Percentiles rank a stretch among this genome's conserved stretches.
Evolutionary conservation across 2,329 filamentous ascomycete species (phyloP).

Genomic region (Fonsecaea multimorphosa): DNA sequence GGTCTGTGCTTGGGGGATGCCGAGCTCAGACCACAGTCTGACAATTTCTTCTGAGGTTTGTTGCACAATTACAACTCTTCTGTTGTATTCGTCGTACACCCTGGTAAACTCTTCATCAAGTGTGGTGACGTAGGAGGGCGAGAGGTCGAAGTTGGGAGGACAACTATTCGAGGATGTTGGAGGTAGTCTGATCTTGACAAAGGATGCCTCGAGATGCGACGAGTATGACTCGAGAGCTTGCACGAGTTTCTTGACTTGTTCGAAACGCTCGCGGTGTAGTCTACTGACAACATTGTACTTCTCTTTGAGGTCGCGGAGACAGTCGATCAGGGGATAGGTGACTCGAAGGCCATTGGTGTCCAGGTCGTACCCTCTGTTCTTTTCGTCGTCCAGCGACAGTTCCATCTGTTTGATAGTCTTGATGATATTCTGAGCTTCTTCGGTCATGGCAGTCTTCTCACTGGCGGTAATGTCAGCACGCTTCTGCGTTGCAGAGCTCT

Average conservation of each 20-base stretch:
- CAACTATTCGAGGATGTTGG: conserved; percentile 79
- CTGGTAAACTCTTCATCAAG: conserved; percentile 90
- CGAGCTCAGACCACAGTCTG: conserved; percentile 92
- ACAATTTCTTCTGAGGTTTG: conserved; percentile 82
- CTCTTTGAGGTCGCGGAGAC: conserved; percentile 80
- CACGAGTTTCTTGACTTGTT: conserved; percentile 94
- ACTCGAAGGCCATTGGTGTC: conserved; percentile 74
- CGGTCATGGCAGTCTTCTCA: conserved; percentile 89
- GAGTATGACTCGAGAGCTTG: conserved; percentile 95
- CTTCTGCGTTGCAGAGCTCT: not conserved
- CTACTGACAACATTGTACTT: conserved; percentile 81
- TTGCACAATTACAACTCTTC: conserved; percentile 77
- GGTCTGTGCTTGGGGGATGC: conserved; percentile 90
- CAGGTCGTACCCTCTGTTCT: conserved; percentile 66
- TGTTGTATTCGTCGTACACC: conserved; percentile 95
- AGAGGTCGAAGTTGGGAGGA: conserved; percentile 88
- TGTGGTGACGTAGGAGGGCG: conserved; percentile 80
- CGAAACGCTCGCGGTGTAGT: conserved; percentile 87
- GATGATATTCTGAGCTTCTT: conserved; percentile 85
- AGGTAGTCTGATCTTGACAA: conserved; percentile 83
- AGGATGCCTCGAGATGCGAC: conserved; percentile 88
- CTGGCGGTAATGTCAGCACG: conserved; percentile 44
- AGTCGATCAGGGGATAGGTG: conserved; percentile 81
- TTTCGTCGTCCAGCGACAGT: conserved; percentile 78
- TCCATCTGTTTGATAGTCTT: conserved; percentile 93